Percentiles rank a stretch among this genome's conserved stretches.
These are phyloP conservation scores for Xylariaceae sp. DNA, from an alignment of 2,329 filamentous ascomycete species.

Conservation along the genomic window DNA sequence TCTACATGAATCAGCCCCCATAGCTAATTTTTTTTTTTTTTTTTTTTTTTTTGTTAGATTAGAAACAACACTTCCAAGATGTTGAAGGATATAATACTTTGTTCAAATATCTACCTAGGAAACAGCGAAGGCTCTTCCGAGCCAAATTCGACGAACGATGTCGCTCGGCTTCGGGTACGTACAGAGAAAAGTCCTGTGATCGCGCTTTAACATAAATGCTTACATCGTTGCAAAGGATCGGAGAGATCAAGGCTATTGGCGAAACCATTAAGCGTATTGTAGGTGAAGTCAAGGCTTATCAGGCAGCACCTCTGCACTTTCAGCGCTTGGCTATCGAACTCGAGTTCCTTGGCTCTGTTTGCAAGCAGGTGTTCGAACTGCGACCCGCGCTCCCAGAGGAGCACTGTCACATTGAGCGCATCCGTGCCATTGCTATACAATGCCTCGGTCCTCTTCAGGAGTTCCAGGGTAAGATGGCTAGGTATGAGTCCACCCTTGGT, in stretches of 20 bases:
- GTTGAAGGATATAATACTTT: too few relatives aligned
- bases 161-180: too few relatives aligned
- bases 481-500: background rate
- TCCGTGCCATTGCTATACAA: background rate
- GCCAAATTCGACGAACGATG: too few relatives aligned
- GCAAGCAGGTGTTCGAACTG: background rate
- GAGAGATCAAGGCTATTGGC: background rate
- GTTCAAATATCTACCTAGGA: too few relatives aligned
- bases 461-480: background rate
- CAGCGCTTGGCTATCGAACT: background rate
- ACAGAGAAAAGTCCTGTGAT: too few relatives aligned
- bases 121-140: too few relatives aligned
- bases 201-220: too few relatives aligned
- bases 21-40: too few relatives aligned
- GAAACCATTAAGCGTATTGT: background rate
- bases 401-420: background rate
- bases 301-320: background rate
- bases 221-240: too few relatives aligned
- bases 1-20: too few relatives aligned
- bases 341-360: background rate
- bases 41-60: too few relatives aligned
- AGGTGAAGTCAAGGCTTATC: background rate
- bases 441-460: background rate
- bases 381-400: background rate
- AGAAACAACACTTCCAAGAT: too few relatives aligned